A percentile compares a stretch with the other conserved stretches of the same genome.
phyloP scores from a whole-genome alignment of 805 yeast species.

The Yamadazyma takamatsuzukensis region DNA sequence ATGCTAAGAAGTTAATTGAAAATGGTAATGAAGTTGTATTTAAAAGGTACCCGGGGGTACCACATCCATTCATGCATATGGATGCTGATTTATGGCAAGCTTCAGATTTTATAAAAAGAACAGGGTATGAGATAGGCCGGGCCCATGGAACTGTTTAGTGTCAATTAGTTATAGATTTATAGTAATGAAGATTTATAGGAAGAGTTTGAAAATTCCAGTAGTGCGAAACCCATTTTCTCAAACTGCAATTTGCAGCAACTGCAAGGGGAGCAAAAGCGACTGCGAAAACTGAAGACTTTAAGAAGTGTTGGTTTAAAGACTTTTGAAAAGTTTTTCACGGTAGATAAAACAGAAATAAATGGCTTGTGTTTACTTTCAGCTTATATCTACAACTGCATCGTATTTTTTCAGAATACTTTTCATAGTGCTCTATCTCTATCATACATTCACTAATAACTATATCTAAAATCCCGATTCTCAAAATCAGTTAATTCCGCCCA shows the following conservation, averaged over 20 bases:
- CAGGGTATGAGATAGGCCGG: conserved; percentile 23
- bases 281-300: too few species aligned
- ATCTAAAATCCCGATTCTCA: conserved; percentile 37
- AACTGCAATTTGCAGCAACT: too few species aligned
- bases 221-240: background rate
- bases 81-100: conserved; percentile 27
- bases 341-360: too few species aligned
- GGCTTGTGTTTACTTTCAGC: too few species aligned
- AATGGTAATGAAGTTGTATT: conserved; percentile 23
- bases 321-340: too few species aligned
- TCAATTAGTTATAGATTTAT: conserved; percentile 1
- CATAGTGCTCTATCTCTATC: background rate
- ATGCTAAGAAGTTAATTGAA: conserved; percentile 21
- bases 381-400: too few species aligned
- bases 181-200: background rate
- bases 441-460: conserved; percentile 19
- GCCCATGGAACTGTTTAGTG: conserved; percentile 21
- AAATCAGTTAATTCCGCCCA: conserved; percentile 47
- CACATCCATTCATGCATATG: conserved; percentile 33
- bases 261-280: too few species aligned
- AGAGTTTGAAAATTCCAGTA: background rate
- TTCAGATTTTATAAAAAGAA: conserved; percentile 19
- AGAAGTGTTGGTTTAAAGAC: too few species aligned
- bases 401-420: too few species aligned
- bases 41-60: conserved; percentile 27